Base-by-base conservation (phyloP, 2,329 filamentous ascomycete species). In the Phaeosphaeriaceae sp. region DNA sequence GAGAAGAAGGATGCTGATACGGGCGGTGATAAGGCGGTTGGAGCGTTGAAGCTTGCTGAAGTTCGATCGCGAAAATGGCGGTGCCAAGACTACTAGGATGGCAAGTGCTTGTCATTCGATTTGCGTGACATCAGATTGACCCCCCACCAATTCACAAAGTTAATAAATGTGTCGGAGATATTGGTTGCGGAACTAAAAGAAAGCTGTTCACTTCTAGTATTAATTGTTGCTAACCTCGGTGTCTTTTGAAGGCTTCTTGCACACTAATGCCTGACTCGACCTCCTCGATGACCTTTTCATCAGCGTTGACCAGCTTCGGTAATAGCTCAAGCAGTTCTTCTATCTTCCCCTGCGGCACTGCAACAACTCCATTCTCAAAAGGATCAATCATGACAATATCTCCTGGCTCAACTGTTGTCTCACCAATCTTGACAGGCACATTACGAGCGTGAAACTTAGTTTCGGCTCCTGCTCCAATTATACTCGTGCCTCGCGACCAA, bases 361-460 rank as follows among this genome's bases (percentile, higher is more conserved):
- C 79, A 11, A 89, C 87, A 1, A 88, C 82, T 0, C 87, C 88
- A 56, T 71, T 71, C 59, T 90, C 88, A n/a, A 77, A 74, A 4
- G 84, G 80, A 67, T 92, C 89, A 47, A 84, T 82, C 71, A 90
- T 86, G 37, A 89, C 78, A 30, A 91, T 79, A 69, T 92, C 89
- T 6, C 87, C 74, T 34, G 70, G 62, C 48, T 64, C 60, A 5
- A 79, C 66, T 1, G 54, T 58, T 5, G 75, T 68, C 7, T 70
- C 66, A 1, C 72, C 73, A 37, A 80, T 61, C 8, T 41, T 58
- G 2, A 80, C 50, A 6, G 70, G 66, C 26, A 76, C 73, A 41
- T 76, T 73, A 21, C 79, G 72, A 2, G 81, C 81, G 70, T 84
- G 83, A 38, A 84, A 78, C 55, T 79, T 81, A 20, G 81, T 79